Percentiles rank a stretch among this genome's conserved stretches.
Conservation (phyloP, 768 basidiomycete genomes). For the Pilatotrama ljubarskyi region DNA sequence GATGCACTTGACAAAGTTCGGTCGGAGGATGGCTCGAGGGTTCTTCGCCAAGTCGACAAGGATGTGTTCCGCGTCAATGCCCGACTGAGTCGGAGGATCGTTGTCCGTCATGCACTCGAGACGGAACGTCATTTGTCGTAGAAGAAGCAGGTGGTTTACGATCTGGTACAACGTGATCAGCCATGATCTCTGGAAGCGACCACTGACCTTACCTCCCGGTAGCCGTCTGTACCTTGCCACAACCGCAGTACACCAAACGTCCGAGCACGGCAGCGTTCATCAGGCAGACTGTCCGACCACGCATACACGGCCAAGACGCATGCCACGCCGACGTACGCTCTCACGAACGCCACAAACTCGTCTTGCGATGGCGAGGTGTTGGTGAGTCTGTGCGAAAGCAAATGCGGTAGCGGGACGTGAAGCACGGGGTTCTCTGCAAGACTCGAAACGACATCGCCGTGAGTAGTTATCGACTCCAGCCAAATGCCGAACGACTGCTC, state of each 20-base stretch:
- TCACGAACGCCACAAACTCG: conserved; percentile 63
- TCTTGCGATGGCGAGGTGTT: conserved; percentile 40
- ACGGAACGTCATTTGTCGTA: conserved; percentile 72
- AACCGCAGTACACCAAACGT: conserved; percentile 60
- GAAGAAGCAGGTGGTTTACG: conserved; percentile 67
- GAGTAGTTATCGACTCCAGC: conserved; percentile 68
- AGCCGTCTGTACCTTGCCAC: conserved; percentile 70
- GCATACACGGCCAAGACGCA: conserved; percentile 70
- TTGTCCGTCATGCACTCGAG: conserved; percentile 72
- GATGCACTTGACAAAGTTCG: conserved; percentile 59
- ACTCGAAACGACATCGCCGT: conserved; percentile 50
- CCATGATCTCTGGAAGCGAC: not conserved
- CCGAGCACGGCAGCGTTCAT: conserved; percentile 62
- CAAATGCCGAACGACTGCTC: conserved; percentile 73
- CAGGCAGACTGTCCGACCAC: conserved; percentile 78
- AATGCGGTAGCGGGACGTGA: conserved; percentile 35
- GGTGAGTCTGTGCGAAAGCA: conserved; percentile 38
- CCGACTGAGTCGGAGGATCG: conserved; percentile 58
- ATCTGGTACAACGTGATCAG: conserved; percentile 47
- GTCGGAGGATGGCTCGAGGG: conserved; percentile 58
- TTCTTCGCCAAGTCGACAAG: conserved; percentile 60
- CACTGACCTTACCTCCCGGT: conserved; percentile 57
- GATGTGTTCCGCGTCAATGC: conserved; percentile 69
- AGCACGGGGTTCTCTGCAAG: conserved; percentile 44
- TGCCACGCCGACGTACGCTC: conserved; percentile 67